Base-by-base conservation (phyloP, 371 early-diverging fungal genomes). In the Mortierella sp. region DNA sequence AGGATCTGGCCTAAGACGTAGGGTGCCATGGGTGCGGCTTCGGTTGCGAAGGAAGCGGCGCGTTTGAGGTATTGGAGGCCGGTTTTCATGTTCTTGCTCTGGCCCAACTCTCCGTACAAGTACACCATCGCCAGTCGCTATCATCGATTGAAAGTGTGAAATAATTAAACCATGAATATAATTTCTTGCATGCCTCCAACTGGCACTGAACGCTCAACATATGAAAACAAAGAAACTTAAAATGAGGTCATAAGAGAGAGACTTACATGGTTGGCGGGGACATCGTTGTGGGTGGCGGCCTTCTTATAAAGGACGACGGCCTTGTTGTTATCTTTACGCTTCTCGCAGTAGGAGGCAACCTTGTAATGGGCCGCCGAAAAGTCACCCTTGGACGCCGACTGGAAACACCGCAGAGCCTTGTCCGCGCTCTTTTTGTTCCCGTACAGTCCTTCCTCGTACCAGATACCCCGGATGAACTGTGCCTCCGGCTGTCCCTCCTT, bases 261-360 rank as follows among this genome's bases (percentile, higher is more conserved):
- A 82, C 89, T 83, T 94, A 93, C 93, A 78, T 92, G 95, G 87
- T 94, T 91, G n/a, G 94, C 91, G 71, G 91, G 79, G 43, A 91
- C 89, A 84, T 95, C 92, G 73, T 95, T 91, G 71, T 94, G 88
- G 44, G 91, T 90, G 11, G 96, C 95, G 0, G 96, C 95, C 79
- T 91, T 91, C 80, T 91, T 90, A 87, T 95, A 97, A 82, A 93
- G 93, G 51, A 93, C 90, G 8, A 95, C 85, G 0, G 97, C 93
- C 72, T 93, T 92, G 71, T 87, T 89, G 41, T 80, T 86, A 63
- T 94, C 92, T 63, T 90, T 90, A 51, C 91, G 90, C 35, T 89
- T 88, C 78, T 95, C 96, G 80, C 89, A 89, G 75, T 83, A 80
- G 82, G 87, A 82, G 70, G 80, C 87, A 35, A 92, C 89, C 79